Conservation (phyloP, 2,329 filamentous ascomycete species). For the Talaromyces rugulosus region DNA sequence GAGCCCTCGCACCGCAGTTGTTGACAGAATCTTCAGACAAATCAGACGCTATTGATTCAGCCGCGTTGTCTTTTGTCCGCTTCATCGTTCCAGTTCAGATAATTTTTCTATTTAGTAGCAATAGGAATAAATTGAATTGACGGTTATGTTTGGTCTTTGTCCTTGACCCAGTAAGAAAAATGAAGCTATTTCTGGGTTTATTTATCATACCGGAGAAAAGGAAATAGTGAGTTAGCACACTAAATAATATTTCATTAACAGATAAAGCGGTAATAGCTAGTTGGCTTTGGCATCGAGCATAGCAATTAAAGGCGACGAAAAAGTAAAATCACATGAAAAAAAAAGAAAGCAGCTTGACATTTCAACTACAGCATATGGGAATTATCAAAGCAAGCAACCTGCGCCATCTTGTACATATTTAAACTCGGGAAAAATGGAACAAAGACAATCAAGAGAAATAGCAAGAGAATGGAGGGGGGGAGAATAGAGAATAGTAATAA, state of each 20-base stretch:
- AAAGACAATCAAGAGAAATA: not conserved
- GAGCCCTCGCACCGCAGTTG: not conserved
- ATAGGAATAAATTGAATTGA: slow-evolving; percentile 2
- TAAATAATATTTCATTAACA: not conserved
- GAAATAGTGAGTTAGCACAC: not conserved
- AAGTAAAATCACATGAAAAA: not conserved
- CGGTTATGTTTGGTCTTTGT: not conserved
- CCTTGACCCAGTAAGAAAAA: not conserved
- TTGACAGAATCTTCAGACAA: not conserved
- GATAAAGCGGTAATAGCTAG: too few species aligned
- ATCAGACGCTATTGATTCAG: not conserved
- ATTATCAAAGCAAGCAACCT: not conserved
- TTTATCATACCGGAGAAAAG: not conserved
- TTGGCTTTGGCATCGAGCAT: not conserved
- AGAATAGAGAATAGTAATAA: not conserved
- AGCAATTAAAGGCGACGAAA: not conserved
- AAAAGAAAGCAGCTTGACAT: not conserved
- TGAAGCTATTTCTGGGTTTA: not conserved
- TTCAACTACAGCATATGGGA: not conserved
- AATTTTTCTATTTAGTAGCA: not conserved
- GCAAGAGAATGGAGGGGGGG: not conserved
- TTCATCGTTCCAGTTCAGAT: not conserved
- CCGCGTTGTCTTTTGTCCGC: not conserved
- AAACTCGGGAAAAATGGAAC: not conserved
- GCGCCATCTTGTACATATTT: slow-evolving; percentile 2